A percentile compares a stretch with the other conserved stretches of the same genome.
Evolutionary conservation across 495 filamentous ascomycete species (phyloP).

Genomic region (Penicillium silybi): DNA sequence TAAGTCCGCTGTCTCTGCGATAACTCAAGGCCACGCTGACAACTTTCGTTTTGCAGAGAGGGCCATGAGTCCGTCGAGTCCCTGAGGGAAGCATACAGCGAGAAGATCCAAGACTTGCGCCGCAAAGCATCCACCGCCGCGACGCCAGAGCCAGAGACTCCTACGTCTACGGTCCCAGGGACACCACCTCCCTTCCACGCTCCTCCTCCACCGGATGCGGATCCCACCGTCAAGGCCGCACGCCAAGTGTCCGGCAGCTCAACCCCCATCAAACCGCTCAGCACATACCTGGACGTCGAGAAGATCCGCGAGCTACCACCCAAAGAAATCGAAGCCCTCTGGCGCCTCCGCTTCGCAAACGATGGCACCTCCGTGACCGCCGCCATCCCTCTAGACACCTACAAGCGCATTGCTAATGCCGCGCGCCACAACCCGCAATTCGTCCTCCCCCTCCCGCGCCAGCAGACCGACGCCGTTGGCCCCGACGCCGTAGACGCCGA

Average conservation of each 20-base stretch:
- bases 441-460: conserved; percentile 81
- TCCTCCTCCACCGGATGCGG: conserved; percentile 29
- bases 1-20: conserved; percentile 30
- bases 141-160: conserved; percentile 43
- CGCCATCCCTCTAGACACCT: conserved; percentile 68
- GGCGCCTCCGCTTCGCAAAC: conserved; percentile 81
- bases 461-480: conserved; percentile 31
- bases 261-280: conserved; percentile 72
- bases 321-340: conserved; percentile 83
- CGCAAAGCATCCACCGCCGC: conserved; percentile 56
- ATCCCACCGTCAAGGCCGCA: conserved; percentile 32
- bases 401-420: conserved; percentile 58
- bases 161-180: conserved; percentile 9
- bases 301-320: conserved; percentile 68
- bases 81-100: conserved; percentile 75
- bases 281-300: conserved; percentile 74
- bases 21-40: neutral
- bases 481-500: neutral
- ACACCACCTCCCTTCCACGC: conserved; percentile 27
- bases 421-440: conserved; percentile 80
- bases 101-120: conserved; percentile 67
- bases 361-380: conserved; percentile 74
- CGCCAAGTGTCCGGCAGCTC: conserved; percentile 23
- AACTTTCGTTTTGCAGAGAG: conserved; percentile 43
- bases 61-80: conserved; percentile 70